Evolutionary conservation across 495 filamentous ascomycete genomes (phyloP), one percentile per base, ranked within the genome.

Genomic region (Neurospora pannonica): DNA sequence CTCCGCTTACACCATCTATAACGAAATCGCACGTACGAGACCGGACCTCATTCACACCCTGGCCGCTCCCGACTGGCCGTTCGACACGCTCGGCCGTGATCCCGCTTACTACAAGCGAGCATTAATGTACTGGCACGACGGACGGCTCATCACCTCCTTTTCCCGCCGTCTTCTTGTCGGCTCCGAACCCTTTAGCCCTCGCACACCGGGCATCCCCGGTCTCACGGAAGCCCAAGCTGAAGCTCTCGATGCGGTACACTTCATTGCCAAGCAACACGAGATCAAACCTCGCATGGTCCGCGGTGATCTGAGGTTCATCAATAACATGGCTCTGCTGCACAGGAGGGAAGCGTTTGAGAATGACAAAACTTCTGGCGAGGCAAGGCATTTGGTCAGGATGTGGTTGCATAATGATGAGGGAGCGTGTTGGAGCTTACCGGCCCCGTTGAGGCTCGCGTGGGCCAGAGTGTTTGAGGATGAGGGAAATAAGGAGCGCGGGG

Each of bases 301-400:
- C 40, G 91, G 91, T 13, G 91, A 93, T 80, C 84, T 93, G 70
- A 87, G 88, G 74, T 90, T 89, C 79, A 85, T 91, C 76, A 92
- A 93, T 76, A 79, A 79, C 72, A 77, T 79, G 74, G 77, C 76
- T 8, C 70, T 79, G 43, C 70, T 79, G 39, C 77, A 79, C 43
- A 71, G 77, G 0, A 70, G 77, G 0, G 77, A 79, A 46, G 77
- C 77, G 6, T 79, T 79, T 77, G 76, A 73, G 71, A 79, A 79
- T 62, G 60, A 72, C 0, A 48, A 69, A 4, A 0, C 46, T 5
- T 48, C 46, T 0, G 77, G 71, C 5, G 60, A 46, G 42, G 74
- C 73, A 2, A 38, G 76, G 4, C 77, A 79, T 38, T 28, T 79
- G 38, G 77, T 79, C 13, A 28, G 77, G 1, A 72, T 79, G 38